Base-by-base conservation (phyloP, 169 alveolate genomes). In the Plasmodium knowlesi region DNA sequence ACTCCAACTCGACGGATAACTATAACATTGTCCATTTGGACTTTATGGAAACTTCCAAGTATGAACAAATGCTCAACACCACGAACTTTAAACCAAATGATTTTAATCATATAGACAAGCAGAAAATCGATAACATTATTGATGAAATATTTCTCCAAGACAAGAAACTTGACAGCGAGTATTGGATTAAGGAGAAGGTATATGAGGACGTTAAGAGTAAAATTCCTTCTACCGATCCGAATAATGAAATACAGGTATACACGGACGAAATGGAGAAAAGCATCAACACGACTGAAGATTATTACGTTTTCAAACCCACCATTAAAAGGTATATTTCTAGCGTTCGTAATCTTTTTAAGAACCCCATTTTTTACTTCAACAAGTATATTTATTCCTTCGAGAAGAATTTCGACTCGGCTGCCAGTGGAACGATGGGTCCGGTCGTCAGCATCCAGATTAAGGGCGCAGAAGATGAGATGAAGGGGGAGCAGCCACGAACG, bases 131-230 rank as follows among this genome's bases (percentile, higher is more conserved):
- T 39, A 79, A 89, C 16, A 50, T 79, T 79, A 61, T 79, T 22
- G 32, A 67, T 43, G 83, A 89, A 12, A 79, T 89, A 14, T 79
- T 89, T 79, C 43, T 34, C 22, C 22, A 14, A 39, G 50, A 67
- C 53, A 70, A 89, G n/a, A 12, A 79, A 43, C 22, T 43, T 34
- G 82, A 61, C 30, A 54, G 34, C 76, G 46, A 61, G 50, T 5
- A 67, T 16, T 89, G 94, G 94, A 89, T 89, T 19, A 89, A 89
- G 82, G 88, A 78, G 25, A 79, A 89, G 46, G 84, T 30, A 53
- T 61, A 19, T 57, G 70, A 57, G n/a, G 74, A 89, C 82, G 83
- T 34, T 30, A 89, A 89, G 22, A 43, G 30, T 25, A 76, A 85
- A n/a, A 76, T 74, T 53, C 39, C 83, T 12, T 28, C 61, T 50